A percentile compares a stretch with the other conserved stretches of the same genome.
These are phyloP conservation scores for Lyophyllum shimeji DNA, from an alignment of 768 basidiomycete genomes.

Conservation along the genomic window DNA sequence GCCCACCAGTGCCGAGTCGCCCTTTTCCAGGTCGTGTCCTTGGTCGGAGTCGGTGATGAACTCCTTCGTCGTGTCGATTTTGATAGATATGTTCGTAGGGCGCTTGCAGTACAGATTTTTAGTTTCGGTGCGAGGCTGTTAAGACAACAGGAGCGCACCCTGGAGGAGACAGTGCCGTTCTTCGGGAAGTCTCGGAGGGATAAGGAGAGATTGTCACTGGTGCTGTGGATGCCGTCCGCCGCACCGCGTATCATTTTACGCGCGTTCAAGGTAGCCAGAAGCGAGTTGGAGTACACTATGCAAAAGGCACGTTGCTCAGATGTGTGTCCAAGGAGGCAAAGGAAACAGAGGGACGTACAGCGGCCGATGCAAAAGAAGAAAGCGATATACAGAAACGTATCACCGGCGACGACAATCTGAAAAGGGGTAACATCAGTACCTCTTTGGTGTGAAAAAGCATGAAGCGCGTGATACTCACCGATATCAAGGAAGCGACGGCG, in stretches of 20 bases:
- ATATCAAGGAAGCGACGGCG: slow-evolving; percentile 54
- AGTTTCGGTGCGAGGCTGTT: background rate
- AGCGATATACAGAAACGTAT: slow-evolving; percentile 54
- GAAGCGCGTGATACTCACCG: slow-evolving; percentile 31
- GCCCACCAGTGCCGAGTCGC: slow-evolving; percentile 17
- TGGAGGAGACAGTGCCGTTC: slow-evolving; percentile 27
- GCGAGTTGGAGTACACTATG: slow-evolving; percentile 58
- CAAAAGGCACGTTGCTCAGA: slow-evolving; percentile 2
- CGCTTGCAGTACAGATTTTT: slow-evolving; percentile 22
- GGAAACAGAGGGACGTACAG: slow-evolving; percentile 35
- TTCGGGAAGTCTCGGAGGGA: slow-evolving; percentile 41
- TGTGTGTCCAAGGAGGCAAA: background rate
- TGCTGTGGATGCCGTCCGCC: slow-evolving; percentile 37
- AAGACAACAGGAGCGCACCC: slow-evolving; percentile 22
- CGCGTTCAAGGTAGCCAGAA: slow-evolving; percentile 61
- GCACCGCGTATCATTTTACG: slow-evolving; percentile 45
- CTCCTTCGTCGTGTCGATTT: slow-evolving; percentile 55
- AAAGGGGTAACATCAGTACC: background rate
- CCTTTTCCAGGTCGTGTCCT: slow-evolving; percentile 26
- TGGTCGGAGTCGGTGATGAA: slow-evolving; percentile 41
- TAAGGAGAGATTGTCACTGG: slow-evolving; percentile 38
- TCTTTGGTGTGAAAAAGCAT: background rate
- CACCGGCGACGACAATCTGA: slow-evolving; percentile 46
- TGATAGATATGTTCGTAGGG: slow-evolving; percentile 50
- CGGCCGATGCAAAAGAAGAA: slow-evolving; percentile 64